Base-by-base conservation (phyloP, 208 protist genomes). In the Leishmania tropica region DNA sequence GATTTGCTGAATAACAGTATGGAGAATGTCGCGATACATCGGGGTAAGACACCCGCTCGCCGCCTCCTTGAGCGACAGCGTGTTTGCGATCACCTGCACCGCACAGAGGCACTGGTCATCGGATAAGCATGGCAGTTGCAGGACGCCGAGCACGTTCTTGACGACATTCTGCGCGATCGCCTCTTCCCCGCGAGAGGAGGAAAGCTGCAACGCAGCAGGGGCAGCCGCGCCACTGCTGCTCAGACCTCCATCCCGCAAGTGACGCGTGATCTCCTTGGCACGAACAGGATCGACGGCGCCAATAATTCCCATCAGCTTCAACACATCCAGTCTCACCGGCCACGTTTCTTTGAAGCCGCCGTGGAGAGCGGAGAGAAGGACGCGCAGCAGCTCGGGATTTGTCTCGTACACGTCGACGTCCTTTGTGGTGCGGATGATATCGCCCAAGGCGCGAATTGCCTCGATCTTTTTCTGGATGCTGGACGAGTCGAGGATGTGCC, bases 251-350 rank as follows among this genome's bases (percentile, higher is more conserved):
- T 95, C 89, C 31, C 90, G 87, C 73, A 91, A 83, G 60, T 83
- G 68, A 0, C 91, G 90, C 42, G 88, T 88, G 58, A 97, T 95
- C 78, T 94, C 90, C 81, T 96, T 98, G 70, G 95, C 91, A 31
- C 84, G 86, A 56, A 94, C 87, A 37, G 95, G 95, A 79, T 96
- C 90, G 10, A 98, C 88, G 2, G 95, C 95, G 13, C 95, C 95
- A 78, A 98, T 95, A 75, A 96, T 93, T 74, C 95, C 95, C 90
- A 98, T 95, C 83, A 98, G 85, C 83, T 96, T 92, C 53, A 98
- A 85, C 62, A 97, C 93, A 83, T 98, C 95, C 72, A 90, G 83
- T 56, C 94, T 91, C n/a, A 98, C 89, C 54, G 91, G 92, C 92
- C 92, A 96, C 62, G 90, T 90, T 80, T 98, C 94, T 82, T 98